Percentiles rank a stretch among this genome's conserved stretches.
phyloP scores from a whole-genome alignment of 2,329 filamentous ascomycete genomes.

The Stemphylium lycopersici region DNA sequence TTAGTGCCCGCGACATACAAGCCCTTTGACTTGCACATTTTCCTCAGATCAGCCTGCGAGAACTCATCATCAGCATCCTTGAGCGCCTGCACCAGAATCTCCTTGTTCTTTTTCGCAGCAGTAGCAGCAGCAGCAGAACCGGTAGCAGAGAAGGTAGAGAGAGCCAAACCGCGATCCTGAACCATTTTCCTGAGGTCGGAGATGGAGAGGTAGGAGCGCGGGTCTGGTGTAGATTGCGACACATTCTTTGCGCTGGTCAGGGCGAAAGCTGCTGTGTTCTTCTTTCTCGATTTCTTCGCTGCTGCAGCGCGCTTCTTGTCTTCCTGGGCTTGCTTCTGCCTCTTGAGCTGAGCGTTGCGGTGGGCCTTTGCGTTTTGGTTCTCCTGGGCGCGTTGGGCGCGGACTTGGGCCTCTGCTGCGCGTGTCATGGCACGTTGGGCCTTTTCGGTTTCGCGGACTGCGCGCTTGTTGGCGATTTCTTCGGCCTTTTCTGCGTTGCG shows the following conservation, averaged over 20 bases:
- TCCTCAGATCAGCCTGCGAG: conserved; percentile 26
- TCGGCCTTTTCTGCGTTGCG: conserved; percentile 34
- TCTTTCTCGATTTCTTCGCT: neutral
- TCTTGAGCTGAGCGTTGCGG: conserved; percentile 26
- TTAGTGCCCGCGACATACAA: conserved; percentile 31
- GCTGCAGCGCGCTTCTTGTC: conserved; percentile 4
- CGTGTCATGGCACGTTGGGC: conserved; percentile 30
- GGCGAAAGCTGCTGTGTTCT: neutral
- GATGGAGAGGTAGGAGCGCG: conserved; percentile 30
- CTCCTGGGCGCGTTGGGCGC: conserved; percentile 20
- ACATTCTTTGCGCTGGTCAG: conserved; percentile 14
- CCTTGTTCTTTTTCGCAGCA: conserved; percentile 12
- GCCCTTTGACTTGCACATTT: conserved; percentile 30
- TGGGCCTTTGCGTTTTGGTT: conserved; percentile 22
- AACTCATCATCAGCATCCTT: conserved; percentile 31
- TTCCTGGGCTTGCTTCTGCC: conserved; percentile 7
- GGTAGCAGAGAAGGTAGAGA: neutral
- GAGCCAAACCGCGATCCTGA: conserved; percentile 21
- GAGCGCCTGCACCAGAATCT: conserved; percentile 29
- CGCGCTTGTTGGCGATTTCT: conserved; percentile 25
- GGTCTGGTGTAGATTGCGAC: conserved; percentile 26
- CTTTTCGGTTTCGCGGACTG: conserved; percentile 21
- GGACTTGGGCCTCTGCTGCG: conserved; percentile 27
- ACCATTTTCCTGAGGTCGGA: conserved; percentile 33
- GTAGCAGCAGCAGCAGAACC: no score